Conservation (phyloP, 352 stramenopile species). For the Globisporangium camurandrum region DNA sequence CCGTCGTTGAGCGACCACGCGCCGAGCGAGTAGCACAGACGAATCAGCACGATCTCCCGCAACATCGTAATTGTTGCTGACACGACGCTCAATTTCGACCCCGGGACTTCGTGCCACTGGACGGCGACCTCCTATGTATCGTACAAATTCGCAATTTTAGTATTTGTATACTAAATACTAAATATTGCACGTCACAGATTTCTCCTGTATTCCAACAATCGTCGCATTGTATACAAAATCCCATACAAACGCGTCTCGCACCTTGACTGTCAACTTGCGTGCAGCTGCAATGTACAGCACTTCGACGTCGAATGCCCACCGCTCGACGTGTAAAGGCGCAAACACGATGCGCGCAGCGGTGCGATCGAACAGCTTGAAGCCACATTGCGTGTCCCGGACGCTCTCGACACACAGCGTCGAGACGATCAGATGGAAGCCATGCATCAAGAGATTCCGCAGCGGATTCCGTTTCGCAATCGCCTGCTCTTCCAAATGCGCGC, state of each 20-base stretch:
- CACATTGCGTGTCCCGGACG: constrained; percentile 92
- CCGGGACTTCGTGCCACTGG: constrained; percentile 88
- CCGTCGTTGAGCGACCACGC: constrained; percentile 78
- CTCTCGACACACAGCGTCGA: constrained; percentile 76
- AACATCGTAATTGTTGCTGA: constrained; percentile 88
- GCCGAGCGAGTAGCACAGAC: constrained; percentile 85
- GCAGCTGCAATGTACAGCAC: constrained; percentile 80
- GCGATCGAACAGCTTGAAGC: constrained; percentile 93
- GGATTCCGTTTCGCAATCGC: constrained; percentile 80
- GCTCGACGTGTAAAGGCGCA: constrained; percentile 88
- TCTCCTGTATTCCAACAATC: too few relatives aligned
- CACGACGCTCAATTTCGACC: constrained; percentile 87
- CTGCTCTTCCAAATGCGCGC: constrained; percentile 84
- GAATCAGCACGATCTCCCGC: constrained; percentile 88
- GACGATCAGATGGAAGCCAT: constrained; percentile 90
- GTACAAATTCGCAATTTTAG: constrained; percentile 4
- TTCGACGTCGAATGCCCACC: constrained; percentile 95
- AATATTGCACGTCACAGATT: constrained; percentile 1
- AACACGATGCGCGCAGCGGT: constrained; percentile 79
- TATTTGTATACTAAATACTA: background rate
- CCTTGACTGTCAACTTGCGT: constrained; percentile 56
- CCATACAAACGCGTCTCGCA: constrained; percentile 10
- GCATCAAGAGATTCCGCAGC: constrained; percentile 88
- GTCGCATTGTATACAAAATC: too few relatives aligned
- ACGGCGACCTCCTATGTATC: constrained; percentile 82